phyloP scores from a whole-genome alignment of 1,139 yeast genomes.

The Candida tropicalis region DNA sequence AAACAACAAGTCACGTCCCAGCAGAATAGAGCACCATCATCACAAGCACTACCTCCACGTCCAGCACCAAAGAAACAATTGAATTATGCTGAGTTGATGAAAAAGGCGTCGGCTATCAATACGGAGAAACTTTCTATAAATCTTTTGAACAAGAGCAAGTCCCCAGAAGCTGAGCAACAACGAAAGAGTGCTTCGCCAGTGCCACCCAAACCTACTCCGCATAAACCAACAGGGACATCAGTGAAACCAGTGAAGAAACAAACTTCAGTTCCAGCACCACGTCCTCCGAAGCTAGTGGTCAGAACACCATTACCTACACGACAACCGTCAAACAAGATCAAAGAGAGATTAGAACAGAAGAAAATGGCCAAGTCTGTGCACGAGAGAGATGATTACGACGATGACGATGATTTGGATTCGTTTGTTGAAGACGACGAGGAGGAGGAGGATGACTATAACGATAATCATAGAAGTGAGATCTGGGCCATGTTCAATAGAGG shows the following conservation, averaged over 20 bases:
- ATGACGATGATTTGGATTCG: slow-evolving; percentile 46
- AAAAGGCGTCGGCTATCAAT: slow-evolving; percentile 63
- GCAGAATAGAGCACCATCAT: slow-evolving; percentile 16
- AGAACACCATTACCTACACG: slow-evolving; percentile 19
- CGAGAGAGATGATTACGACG: slow-evolving; percentile 20
- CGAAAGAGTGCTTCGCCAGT: background rate
- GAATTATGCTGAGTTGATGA: slow-evolving; percentile 69
- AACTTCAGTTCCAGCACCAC: slow-evolving; percentile 1
- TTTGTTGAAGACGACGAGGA: slow-evolving; percentile 50
- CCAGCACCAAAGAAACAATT: slow-evolving; percentile 44
- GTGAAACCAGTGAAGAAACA: background rate
- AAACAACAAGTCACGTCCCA: slow-evolving; percentile 9
- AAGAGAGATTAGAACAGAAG: slow-evolving; percentile 28
- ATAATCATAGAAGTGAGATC: slow-evolving; percentile 80
- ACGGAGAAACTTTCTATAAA: slow-evolving; percentile 42
- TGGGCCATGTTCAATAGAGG: slow-evolving; percentile 85
- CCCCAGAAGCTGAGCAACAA: slow-evolving; percentile 26
- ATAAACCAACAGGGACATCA: background rate
- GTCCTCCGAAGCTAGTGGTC: slow-evolving; percentile 4
- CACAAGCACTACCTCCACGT: slow-evolving; percentile 9
- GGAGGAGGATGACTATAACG: slow-evolving; percentile 25
- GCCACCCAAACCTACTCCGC: too few species aligned
- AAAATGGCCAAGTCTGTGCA: slow-evolving; percentile 6
- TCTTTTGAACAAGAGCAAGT: slow-evolving; percentile 33
- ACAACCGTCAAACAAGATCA: slow-evolving; percentile 27